Evolutionary conservation across 768 basidiomycete species (phyloP).

Genomic region (Mycena rosella): DNA sequence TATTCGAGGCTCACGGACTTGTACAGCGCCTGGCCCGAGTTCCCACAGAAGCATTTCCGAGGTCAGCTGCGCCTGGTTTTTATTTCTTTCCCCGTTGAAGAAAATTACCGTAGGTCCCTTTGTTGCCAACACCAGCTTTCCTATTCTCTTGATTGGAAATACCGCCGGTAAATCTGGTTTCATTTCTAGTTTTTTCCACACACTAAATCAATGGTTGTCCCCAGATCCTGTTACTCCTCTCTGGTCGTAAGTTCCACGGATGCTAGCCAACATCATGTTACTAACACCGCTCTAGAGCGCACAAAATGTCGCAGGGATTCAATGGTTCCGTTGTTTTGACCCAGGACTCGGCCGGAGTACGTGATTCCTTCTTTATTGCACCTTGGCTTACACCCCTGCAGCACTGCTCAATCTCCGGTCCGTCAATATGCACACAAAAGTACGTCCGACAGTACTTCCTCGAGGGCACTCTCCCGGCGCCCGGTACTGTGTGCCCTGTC

Average conservation of each 20-base stretch:
- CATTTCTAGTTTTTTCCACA: constrained; percentile 38
- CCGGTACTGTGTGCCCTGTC: constrained; percentile 36
- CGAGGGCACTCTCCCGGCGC: constrained; percentile 36
- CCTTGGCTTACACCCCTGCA: constrained; percentile 4
- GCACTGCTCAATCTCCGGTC: constrained; percentile 36
- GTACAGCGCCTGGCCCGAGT: constrained; percentile 9
- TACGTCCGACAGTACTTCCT: constrained; percentile 35
- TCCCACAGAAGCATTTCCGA: constrained; percentile 30
- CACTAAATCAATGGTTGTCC: background rate
- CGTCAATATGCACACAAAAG: constrained; percentile 34
- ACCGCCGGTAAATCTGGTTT: constrained; percentile 23
- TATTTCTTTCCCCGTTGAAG: constrained; percentile 62
- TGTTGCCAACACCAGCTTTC: background rate
- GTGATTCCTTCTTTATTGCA: too few species aligned
- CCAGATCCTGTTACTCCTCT: constrained; percentile 40
- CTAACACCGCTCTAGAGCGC: constrained; percentile 29
- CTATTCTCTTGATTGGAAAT: constrained; percentile 24
- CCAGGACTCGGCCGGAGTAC: constrained; percentile 34
- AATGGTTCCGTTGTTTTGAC: constrained; percentile 39
- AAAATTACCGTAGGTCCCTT: constrained; percentile 53
- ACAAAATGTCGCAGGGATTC: constrained; percentile 39
- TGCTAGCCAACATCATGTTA: background rate
- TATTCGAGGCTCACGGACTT: background rate
- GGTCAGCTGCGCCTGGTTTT: background rate
- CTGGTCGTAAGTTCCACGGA: constrained; percentile 19